Evolutionary conservation across 345 rosid genomes (phyloP).

Genomic region (Melaleuca alternifolia): DNA sequence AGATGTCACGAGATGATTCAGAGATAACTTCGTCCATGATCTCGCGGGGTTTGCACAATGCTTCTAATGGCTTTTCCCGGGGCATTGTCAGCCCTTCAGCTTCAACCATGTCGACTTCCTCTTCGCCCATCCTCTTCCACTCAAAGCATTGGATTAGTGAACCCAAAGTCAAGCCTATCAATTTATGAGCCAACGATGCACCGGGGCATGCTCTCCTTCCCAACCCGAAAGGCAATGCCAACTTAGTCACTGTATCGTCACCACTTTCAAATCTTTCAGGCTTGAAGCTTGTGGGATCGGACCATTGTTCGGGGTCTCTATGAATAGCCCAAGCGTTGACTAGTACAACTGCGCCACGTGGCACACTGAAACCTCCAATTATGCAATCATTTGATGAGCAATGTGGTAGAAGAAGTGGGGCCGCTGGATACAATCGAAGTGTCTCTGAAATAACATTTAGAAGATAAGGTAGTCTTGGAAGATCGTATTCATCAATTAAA

Average conservation of each 20-base stretch:
- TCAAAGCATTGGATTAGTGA: slow-evolving; percentile 45
- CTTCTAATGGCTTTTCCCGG: slow-evolving; percentile 26
- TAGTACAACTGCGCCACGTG: not conserved
- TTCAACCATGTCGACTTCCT: slow-evolving; percentile 30
- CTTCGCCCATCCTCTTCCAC: slow-evolving; percentile 33
- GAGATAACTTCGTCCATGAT: not conserved
- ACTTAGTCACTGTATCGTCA: not conserved
- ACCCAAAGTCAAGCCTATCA: slow-evolving; percentile 17
- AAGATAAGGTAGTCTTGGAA: not conserved
- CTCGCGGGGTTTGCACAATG: slow-evolving; percentile 14
- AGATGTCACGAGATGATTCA: not conserved
- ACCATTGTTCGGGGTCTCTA: not conserved
- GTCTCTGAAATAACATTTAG: not conserved
- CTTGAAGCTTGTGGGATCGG: not conserved
- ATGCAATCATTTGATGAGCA: not conserved
- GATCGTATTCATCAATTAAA: too few relatives aligned
- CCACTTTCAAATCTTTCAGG: not conserved
- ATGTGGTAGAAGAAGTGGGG: not conserved
- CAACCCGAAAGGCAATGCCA: slow-evolving; percentile 9
- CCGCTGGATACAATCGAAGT: accelerated
- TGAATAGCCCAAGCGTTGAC: not conserved
- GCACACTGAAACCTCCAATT: not conserved
- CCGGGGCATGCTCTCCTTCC: slow-evolving; percentile 23
- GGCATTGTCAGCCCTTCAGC: slow-evolving; percentile 38
- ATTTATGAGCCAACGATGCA: slow-evolving; percentile 6